A percentile compares a stretch with the other conserved stretches of the same genome.
Conservation (phyloP, 2,329 filamentous ascomycete species). For the Xylariaceae sp. region DNA sequence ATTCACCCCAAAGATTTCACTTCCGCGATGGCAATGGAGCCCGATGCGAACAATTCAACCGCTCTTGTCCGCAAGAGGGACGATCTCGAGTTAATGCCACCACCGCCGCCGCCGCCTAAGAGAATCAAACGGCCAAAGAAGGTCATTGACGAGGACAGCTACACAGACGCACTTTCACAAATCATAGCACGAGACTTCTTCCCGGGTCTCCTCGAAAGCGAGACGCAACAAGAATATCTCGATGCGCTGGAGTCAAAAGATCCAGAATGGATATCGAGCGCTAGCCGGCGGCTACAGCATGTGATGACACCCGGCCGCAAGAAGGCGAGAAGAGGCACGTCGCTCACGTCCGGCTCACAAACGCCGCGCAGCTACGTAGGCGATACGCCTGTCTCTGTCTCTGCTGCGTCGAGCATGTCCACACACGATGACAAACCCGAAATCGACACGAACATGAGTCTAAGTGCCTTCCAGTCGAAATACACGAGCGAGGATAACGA, state of each 20-base stretch:
- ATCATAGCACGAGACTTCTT: conserved; percentile 98
- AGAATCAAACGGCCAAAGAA: conserved; percentile 86
- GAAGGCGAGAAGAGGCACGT: conserved; percentile 33
- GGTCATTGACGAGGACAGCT: conserved; percentile 89
- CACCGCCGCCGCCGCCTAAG: conserved; percentile 77
- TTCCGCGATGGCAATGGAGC: conserved; percentile 33
- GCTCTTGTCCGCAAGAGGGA: conserved; percentile 63
- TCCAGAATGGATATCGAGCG: conserved; percentile 78
- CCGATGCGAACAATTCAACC: conserved; percentile 39
- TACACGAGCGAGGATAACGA: conserved; percentile 99
- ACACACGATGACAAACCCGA: conserved; percentile 41
- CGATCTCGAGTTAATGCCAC: conserved; percentile 76
- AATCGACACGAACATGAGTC: conserved; percentile 72
- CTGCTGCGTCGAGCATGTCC: conserved; percentile 37
- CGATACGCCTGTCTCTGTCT: conserved; percentile 67
- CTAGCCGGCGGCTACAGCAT: conserved; percentile 65
- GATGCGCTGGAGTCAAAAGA: conserved; percentile 86
- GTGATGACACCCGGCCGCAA: conserved; percentile 74
- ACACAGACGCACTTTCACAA: conserved; percentile 82
- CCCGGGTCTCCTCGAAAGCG: conserved; percentile 78
- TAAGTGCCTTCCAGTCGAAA: conserved; percentile 81
- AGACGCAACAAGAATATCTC: conserved; percentile 87
- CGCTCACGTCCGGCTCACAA: conserved; percentile 34
- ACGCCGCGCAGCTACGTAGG: conserved; percentile 66
- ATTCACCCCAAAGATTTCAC: not conserved